Percentiles rank a stretch among this genome's conserved stretches.
Evolutionary conservation across 139 green algal genomes (phyloP).

Genomic region (Ettlia oleoabundans): DNA sequence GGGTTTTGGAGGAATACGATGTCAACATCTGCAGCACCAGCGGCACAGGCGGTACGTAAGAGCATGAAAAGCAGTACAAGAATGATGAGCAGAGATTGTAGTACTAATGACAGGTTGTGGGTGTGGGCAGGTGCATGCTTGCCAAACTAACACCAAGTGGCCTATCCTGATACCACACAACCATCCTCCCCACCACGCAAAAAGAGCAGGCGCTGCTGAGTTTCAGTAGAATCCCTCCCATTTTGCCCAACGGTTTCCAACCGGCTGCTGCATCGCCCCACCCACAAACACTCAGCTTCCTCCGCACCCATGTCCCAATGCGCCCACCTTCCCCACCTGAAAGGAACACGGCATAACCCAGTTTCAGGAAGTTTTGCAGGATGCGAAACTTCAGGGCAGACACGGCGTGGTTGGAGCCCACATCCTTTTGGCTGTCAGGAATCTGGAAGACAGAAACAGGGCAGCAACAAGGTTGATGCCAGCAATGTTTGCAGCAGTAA

Average conservation of each 20-base stretch:
- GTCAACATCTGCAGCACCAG: constrained; percentile 40
- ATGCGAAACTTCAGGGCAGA: constrained; percentile 76
- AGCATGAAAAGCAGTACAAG: too few relatives aligned
- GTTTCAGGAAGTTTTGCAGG: constrained; percentile 65
- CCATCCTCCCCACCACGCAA: too few relatives aligned
- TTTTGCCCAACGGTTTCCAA: too few relatives aligned
- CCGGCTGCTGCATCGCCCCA: too few relatives aligned
- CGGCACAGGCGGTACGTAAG: not conserved
- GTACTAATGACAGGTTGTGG: too few relatives aligned
- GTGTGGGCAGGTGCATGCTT: too few relatives aligned
- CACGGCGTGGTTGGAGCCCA: constrained; percentile 68
- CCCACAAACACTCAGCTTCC: not conserved
- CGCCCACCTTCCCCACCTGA: constrained; percentile 18
- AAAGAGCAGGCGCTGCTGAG: too few relatives aligned
- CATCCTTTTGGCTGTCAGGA: constrained; percentile 43
- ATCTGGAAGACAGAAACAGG: constrained; percentile 6
- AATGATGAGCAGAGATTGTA: too few relatives aligned
- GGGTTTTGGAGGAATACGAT: constrained; percentile 63
- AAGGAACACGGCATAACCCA: constrained; percentile 73
- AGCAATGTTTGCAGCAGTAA: not conserved
- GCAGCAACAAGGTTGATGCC: too few relatives aligned
- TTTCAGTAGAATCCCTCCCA: too few relatives aligned
- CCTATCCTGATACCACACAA: too few relatives aligned
- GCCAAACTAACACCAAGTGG: too few relatives aligned
- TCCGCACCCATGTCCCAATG: not conserved